Base-by-base conservation (phyloP, 129 eudicot species). In the Artemisia tridentata region DNA sequence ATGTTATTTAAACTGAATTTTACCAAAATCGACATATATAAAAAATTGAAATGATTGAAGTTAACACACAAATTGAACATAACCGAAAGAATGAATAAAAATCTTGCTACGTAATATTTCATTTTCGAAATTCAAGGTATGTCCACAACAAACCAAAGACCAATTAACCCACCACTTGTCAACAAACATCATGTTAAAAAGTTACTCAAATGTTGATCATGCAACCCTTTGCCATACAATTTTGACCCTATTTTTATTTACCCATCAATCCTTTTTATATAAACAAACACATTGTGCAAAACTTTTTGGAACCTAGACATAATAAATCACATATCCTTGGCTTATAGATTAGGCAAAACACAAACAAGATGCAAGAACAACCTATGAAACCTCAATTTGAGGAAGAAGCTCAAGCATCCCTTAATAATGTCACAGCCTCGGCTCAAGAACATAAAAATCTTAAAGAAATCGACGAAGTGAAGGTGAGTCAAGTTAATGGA, bases 321-420 rank as follows among this genome's bases (percentile, higher is more conserved):
- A 45, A 71, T 29, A 71, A 71, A 72, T 64, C 65, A 70, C 72
- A 27, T 78, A 43, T 73, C n/a, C 23, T 70, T 19, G 71, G 47
- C 38, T 73, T 18, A 45, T 73, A 78, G 72, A 78, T 78, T 71
- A 71, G 68, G 65, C 61, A 57, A 71, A 78, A 71, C 59, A 63
- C 47, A 71, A 63, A 78, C 71, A 71, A 34, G 67, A 78, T 78
- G 81, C 81, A 78, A 63, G 68, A 64, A 71, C 77, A 64, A 64
- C 77, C 62, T 71, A 63, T 71, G 77, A 78, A 78, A 78, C 77
- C 81, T 52, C 81, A 78, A 78, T 14, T 52, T 11, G 81, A 75
- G 72, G 72, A 78, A 61, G 75, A 69, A 67, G 65, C 43, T 59
- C 59, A 67, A 17, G 80, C 48, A 45, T 68, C 66, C 20, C 67